Evolutionary conservation across 169 alveolate genomes (phyloP), one percentile per base, ranked within the genome.

Genomic region (Plasmodium sp.): DNA sequence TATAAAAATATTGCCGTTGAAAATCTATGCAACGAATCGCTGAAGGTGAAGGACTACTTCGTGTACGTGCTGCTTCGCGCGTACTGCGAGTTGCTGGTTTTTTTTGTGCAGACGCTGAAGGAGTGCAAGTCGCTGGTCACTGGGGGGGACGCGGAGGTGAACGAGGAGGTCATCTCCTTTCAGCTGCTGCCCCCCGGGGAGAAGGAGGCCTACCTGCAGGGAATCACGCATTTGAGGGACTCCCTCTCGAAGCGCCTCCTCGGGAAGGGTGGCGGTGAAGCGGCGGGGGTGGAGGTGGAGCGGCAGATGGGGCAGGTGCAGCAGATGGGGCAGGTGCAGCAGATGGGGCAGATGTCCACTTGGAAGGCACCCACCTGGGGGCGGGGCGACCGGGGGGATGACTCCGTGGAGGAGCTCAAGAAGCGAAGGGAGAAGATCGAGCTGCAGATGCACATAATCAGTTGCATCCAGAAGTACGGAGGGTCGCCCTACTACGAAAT

Each of bases 401-500:
- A 62, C 7, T 16, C 45, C n/a, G 48, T 48, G 7, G 79, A 75
- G 34, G 90, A 33, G 22, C 18, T 82, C n/a, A 92, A 74, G 7
- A 67, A 45, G 43, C 18, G 84, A 34, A 92, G 72, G 51, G 81
- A 79, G 71, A 12, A 31, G 12, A 54, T 92, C 43, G 92, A 92
- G 1, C 45, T 83, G 18, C 73, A 81, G 58, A 22, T 92, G 18
- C 74, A 56, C 67, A 72, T 92, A n/a, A 39, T 92, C 1, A 92
- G 51, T 9, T 92, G 95, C 33, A 48, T 82, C 51, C 81, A 82
- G 51, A 82, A 92, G 83, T 92, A 79, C 72, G 36, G 77, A 48
- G 51, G 92, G 27, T 92, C 95, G 6, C 95, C 95, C 2, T 92
- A 77, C 51, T 92, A 82, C 43, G 95, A 92, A 92, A 71, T 92